Evolutionary conservation across 176 grass and related monocot genomes (phyloP).

Genomic region (Ananas comosus): DNA sequence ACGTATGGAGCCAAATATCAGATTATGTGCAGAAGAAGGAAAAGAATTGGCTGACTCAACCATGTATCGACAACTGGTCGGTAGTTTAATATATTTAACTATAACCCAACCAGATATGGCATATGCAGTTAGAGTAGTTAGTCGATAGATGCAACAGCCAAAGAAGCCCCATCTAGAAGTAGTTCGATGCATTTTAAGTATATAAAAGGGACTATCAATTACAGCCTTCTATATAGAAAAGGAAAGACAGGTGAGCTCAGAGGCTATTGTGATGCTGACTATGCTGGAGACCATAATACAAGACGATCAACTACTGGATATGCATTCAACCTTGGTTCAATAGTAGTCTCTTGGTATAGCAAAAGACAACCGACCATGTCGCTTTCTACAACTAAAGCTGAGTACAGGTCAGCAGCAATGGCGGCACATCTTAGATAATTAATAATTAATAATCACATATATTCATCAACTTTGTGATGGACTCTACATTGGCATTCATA

Average conservation of each 20-base stretch:
- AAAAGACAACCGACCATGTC: constrained; percentile 13
- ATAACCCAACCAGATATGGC: background rate
- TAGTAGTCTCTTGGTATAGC: constrained; percentile 10
- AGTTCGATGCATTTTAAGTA: constrained; percentile 1
- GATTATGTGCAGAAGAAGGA: too few species aligned
- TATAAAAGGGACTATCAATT: constrained; percentile 9
- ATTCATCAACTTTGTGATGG: too few species aligned
- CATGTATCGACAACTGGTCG: constrained; percentile 11
- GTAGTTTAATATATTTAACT: constrained; percentile 11
- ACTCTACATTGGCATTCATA: too few species aligned
- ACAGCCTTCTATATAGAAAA: constrained; percentile 2
- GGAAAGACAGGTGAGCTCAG: background rate
- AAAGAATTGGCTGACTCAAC: too few species aligned
- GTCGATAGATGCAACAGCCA: constrained; percentile 9
- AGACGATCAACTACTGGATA: background rate
- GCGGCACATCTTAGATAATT: too few species aligned
- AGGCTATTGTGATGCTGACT: constrained; percentile 6
- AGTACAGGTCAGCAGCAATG: background rate
- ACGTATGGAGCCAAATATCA: too few species aligned
- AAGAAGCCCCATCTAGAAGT: constrained; percentile 18
- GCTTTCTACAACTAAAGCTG: constrained; percentile 10
- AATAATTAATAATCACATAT: too few species aligned
- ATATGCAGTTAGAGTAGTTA: constrained; percentile 2
- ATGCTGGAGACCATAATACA: constrained; percentile 8
- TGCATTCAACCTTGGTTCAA: background rate